Evolutionary conservation across 2,329 filamentous ascomycete species (phyloP), one percentile per base, ranked within the genome.

Genomic region (Aschersonia sp.): DNA sequence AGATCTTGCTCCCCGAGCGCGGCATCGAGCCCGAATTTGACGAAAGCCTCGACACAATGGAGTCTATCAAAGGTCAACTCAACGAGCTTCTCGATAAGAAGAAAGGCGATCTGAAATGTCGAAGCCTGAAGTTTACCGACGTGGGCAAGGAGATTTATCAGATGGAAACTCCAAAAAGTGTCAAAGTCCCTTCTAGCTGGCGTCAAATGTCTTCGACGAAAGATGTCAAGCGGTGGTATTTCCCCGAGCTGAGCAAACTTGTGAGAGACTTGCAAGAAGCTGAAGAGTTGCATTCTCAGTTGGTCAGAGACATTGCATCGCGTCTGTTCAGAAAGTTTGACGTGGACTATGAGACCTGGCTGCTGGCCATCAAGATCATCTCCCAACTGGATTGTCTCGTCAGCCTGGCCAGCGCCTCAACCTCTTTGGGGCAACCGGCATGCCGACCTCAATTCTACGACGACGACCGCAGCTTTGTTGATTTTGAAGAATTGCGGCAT

Each of bases 61-160:
- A 82, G n/a, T 72, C 77, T 39, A 83, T 95, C 56, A 83, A 90
- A 60, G 69, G 71, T 4, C 75, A 87, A 44, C 74, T 98, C 0
- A 70, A 89, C 4, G 68, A 73, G 4, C 66, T 97, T 1, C 69
- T 97, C 2, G 79, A 79, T 46, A 73, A 78, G 55, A 82, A 83
- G 54, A 83, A 85, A 51, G 74, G 76, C 35, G 77, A 88, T 42
- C 70, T 95, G 4, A 85, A 83, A 51, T 87, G 83, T 49, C 84
- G 76, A 53, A 74, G 76, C 0, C 74, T 90, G 51, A 81, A 81
- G 59, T 92, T 81, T 56, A 80, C 80, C 31, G 87, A 97, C 59
- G 84, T 94, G 6, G 92, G 92, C 51, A 98, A 98, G 62, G 92
- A 98, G 59, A 87, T 98, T 46, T 97, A 94, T 66, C 90, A 98